phyloP scores from a whole-genome alignment of 208 protist genomes.

The Leishmania aethiopica region DNA sequence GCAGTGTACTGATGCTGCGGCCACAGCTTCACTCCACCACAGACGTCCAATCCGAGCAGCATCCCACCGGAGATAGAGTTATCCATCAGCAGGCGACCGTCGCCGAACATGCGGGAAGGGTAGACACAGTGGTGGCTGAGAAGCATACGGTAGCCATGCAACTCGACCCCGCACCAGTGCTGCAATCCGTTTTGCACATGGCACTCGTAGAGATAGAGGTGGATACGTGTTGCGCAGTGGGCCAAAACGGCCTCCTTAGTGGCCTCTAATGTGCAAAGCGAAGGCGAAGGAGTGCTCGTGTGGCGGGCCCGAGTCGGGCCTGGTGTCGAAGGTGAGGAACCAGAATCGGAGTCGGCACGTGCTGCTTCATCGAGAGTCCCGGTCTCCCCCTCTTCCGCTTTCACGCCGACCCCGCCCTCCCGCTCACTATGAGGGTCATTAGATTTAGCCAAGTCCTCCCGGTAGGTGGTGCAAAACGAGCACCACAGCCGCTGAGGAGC shows the following conservation, averaged over 20 bases:
- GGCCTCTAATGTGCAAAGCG: conserved; percentile 2
- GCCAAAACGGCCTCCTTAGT: conserved; percentile 35
- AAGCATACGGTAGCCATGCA: conserved; percentile 70
- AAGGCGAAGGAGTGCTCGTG: conserved; percentile 2
- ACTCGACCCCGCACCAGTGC: conserved; percentile 68
- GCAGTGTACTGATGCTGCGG: conserved; percentile 73
- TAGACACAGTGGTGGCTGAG: conserved; percentile 86
- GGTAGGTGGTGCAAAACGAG: conserved; percentile 22
- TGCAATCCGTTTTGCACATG: conserved; percentile 34
- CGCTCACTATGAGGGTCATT: background rate
- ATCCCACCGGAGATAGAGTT: conserved; percentile 60
- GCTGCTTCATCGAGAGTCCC: background rate
- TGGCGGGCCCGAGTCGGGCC: background rate
- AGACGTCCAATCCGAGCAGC: conserved; percentile 71
- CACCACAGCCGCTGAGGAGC: conserved; percentile 23
- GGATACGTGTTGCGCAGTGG: conserved; percentile 61
- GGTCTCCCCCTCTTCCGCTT: background rate
- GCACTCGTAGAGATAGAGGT: conserved; percentile 60
- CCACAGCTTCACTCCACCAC: conserved; percentile 78
- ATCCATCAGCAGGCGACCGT: conserved; percentile 67
- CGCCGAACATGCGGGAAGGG: conserved; percentile 66
- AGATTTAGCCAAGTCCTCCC: background rate
- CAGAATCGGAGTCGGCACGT: background rate
- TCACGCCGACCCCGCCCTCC: background rate
- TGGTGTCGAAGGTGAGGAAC: background rate